These are phyloP conservation scores for Leccinum rimulosum DNA, from an alignment of 768 basidiomycete species.

Conservation along the genomic window DNA sequence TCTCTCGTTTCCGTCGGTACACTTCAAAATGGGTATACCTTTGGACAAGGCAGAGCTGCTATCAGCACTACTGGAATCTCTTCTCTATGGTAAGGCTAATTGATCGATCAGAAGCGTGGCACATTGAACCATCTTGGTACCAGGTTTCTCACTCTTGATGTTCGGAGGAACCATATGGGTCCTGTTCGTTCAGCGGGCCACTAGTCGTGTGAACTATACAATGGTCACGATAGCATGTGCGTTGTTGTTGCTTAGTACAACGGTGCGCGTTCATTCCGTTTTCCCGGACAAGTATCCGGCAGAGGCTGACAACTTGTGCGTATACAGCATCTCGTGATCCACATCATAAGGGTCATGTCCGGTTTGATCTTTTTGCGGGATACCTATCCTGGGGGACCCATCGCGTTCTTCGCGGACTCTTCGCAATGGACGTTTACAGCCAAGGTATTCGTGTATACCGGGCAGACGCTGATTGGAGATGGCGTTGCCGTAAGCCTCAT, in stretches of 20 bases:
- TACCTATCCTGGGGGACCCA: background rate
- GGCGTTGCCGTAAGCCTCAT: background rate
- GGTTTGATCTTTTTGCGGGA: background rate
- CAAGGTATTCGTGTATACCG: background rate
- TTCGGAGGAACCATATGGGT: background rate
- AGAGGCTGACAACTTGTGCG: background rate
- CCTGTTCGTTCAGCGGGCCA: background rate
- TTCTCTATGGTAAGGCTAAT: background rate
- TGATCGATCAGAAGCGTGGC: too few species aligned
- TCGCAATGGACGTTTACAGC: background rate
- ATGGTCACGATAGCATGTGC: too few species aligned
- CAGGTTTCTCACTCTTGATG: constrained; percentile 1
- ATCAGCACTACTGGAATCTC: background rate
- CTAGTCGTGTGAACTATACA: background rate
- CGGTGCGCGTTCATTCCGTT: background rate
- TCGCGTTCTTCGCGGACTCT: background rate
- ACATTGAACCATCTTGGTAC: background rate
- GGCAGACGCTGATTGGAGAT: background rate
- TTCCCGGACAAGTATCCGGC: too few species aligned
- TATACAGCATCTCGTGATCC: background rate
- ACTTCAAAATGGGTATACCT: background rate
- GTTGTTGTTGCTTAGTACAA: background rate
- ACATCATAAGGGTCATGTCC: background rate
- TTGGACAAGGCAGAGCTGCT: background rate
- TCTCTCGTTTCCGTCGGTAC: background rate